Evolutionary conservation across 2,329 filamentous ascomycete species (phyloP).

Genomic region (Paecilomyces variotii): DNA sequence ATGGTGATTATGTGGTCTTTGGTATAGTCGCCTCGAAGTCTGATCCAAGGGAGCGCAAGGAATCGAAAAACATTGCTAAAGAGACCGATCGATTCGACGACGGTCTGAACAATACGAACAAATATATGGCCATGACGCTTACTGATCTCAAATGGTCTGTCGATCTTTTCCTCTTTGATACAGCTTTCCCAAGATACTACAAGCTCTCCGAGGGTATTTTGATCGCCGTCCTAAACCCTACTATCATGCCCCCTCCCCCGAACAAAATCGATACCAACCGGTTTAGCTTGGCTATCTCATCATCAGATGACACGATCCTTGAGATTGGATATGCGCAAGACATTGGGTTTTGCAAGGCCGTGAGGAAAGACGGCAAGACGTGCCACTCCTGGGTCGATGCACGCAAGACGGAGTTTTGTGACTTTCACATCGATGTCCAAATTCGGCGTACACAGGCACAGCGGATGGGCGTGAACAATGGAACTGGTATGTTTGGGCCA

Average conservation of each 20-base stretch:
- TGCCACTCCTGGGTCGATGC: constrained; percentile 83
- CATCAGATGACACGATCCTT: constrained; percentile 78
- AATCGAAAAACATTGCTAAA: constrained; percentile 27
- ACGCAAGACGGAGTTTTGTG: constrained; percentile 81
- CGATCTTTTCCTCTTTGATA: constrained; percentile 85
- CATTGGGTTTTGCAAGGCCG: constrained; percentile 76
- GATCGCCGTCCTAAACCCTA: constrained; percentile 84
- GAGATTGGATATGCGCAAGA: constrained; percentile 82
- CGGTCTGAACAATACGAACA: constrained; percentile 54
- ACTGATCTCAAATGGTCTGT: constrained; percentile 86
- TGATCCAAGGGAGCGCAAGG: constrained; percentile 58
- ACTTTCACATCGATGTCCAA: constrained; percentile 81
- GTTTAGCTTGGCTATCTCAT: constrained; percentile 79
- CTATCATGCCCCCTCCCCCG: constrained; percentile 76
- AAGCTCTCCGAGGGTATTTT: constrained; percentile 88
- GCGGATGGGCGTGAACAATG: constrained; percentile 72
- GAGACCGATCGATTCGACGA: constrained; percentile 41
- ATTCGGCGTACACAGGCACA: constrained; percentile 61
- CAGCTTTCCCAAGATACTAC: constrained; percentile 87
- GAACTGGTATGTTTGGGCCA: constrained; percentile 45
- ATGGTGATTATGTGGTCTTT: constrained; percentile 83
- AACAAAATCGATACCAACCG: constrained; percentile 68
- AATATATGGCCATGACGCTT: constrained; percentile 87
- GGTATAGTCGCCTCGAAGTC: constrained; percentile 86
- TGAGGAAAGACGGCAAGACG: constrained; percentile 73